Conservation (phyloP, 2,329 filamentous ascomycete genomes). For the Fusarium siculi region DNA sequence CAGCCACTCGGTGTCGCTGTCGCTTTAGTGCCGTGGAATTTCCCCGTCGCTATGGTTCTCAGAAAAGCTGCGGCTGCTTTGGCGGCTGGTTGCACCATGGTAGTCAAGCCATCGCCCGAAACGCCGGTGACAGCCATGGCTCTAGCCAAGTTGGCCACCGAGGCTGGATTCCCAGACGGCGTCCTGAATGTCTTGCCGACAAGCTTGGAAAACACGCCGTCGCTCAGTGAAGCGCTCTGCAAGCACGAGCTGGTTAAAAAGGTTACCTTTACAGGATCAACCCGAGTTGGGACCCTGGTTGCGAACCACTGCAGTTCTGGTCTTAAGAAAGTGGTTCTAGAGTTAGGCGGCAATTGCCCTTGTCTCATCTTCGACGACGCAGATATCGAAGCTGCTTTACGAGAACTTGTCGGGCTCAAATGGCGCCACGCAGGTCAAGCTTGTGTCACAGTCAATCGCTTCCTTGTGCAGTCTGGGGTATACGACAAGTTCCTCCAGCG, state of each 20-base stretch:
- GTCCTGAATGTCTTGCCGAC: slow-evolving; percentile 67
- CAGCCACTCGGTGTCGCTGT: slow-evolving; percentile 52
- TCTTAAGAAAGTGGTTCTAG: slow-evolving; percentile 74
- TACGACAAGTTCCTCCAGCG: slow-evolving; percentile 55
- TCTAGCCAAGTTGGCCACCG: slow-evolving; percentile 73
- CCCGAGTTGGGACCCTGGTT: slow-evolving; percentile 74
- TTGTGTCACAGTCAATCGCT: slow-evolving; percentile 71
- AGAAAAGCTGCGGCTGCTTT: slow-evolving; percentile 64
- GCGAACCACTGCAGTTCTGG: slow-evolving; percentile 68
- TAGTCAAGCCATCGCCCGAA: slow-evolving; percentile 77
- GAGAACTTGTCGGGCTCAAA: slow-evolving; percentile 52
- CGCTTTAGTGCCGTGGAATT: slow-evolving; percentile 64
- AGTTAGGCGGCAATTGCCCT: slow-evolving; percentile 76
- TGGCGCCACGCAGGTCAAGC: slow-evolving; percentile 78
- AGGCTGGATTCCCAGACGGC: slow-evolving; percentile 80
- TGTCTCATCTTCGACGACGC: slow-evolving; percentile 75
- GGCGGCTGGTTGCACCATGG: slow-evolving; percentile 80
- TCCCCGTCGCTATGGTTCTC: slow-evolving; percentile 63
- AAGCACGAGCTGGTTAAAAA: slow-evolving; percentile 63
- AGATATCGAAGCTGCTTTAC: slow-evolving; percentile 49
- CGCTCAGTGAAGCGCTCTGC: slow-evolving; percentile 58
- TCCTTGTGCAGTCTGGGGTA: slow-evolving; percentile 69
- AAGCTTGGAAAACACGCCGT: slow-evolving; percentile 55
- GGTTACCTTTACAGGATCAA: slow-evolving; percentile 81
- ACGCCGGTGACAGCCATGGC: slow-evolving; percentile 79